Evolutionary conservation across 208 protist genomes (phyloP).

Genomic region (Crithidia brevicula): DNA sequence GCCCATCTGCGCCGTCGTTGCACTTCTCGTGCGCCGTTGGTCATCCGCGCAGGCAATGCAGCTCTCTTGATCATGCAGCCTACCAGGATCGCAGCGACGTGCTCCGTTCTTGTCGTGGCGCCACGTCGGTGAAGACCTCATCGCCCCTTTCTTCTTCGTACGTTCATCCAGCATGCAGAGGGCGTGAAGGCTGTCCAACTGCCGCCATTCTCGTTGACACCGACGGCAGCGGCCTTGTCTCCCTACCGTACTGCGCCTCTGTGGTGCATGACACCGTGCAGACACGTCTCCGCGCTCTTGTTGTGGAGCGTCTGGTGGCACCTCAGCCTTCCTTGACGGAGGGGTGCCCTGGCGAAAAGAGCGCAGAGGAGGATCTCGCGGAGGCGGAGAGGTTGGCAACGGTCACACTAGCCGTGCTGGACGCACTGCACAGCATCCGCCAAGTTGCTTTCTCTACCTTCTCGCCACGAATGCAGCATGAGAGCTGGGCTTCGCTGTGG

Average conservation of each 20-base stretch:
- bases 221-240: slow-evolving; percentile 11
- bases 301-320: slow-evolving; percentile 6
- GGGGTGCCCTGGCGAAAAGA: too few relatives aligned
- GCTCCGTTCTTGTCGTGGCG: too few relatives aligned
- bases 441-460: slow-evolving; percentile 23
- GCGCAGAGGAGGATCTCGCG: neutral
- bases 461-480: slow-evolving; percentile 16
- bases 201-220: slow-evolving; percentile 25
- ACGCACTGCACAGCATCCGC: slow-evolving; percentile 8
- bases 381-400: neutral
- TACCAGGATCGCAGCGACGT: too few relatives aligned
- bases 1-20: too few relatives aligned
- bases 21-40: too few relatives aligned
- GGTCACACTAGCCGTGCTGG: slow-evolving; percentile 7
- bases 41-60: too few relatives aligned
- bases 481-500: slow-evolving; percentile 25
- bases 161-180: neutral
- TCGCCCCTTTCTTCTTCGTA: neutral
- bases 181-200: slow-evolving; percentile 1
- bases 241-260: slow-evolving; percentile 15
- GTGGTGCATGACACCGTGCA: slow-evolving; percentile 22
- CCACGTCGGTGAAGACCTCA: too few relatives aligned
- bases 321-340: slow-evolving; percentile 4
- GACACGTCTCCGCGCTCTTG: slow-evolving; percentile 3
- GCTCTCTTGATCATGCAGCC: too few relatives aligned